phyloP scores from a whole-genome alignment of 768 basidiomycete genomes.

The Symmetrospora coprosmae region DNA sequence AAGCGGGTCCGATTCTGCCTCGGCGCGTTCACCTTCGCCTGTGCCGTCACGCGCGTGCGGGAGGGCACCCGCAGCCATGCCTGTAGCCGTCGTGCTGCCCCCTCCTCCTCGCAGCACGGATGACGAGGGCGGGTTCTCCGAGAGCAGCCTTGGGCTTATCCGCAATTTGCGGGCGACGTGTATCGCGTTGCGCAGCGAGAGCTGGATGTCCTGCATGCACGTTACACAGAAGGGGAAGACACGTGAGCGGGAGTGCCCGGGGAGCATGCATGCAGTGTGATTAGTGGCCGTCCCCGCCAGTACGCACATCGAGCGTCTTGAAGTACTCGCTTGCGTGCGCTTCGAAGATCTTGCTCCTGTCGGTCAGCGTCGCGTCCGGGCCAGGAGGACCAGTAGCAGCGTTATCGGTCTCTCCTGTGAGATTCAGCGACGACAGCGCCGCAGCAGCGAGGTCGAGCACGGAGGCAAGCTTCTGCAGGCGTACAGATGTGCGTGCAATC shows the following conservation, averaged over 20 bases:
- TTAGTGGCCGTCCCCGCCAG: not conserved
- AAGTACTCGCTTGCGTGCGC: not conserved
- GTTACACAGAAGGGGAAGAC: not conserved
- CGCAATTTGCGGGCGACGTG: not conserved
- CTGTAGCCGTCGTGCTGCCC: not conserved
- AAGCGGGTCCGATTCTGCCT: too few species aligned
- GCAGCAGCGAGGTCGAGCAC: constrained; percentile 12
- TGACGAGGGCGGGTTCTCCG: constrained; percentile 3
- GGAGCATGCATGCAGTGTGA: not conserved
- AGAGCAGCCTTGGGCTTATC: not conserved
- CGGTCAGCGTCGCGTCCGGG: not conserved
- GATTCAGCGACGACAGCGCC: constrained; percentile 10
- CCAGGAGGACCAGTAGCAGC: not conserved
- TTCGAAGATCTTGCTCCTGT: not conserved
- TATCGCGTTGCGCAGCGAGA: constrained; percentile 9
- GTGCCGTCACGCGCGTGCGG: not conserved
- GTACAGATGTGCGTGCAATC: too few species aligned
- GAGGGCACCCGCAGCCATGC: not conserved
- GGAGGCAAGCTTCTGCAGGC: constrained; percentile 9
- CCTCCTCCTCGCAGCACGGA: not conserved
- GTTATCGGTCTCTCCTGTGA: not conserved
- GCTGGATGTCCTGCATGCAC: constrained; percentile 7
- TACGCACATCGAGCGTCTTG: constrained; percentile 5
- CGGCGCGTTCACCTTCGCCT: too few species aligned
- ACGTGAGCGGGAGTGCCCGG: not conserved